These are phyloP conservation scores for Colletotrichum simmondsii DNA, from an alignment of 2,329 filamentous ascomycete genomes.

Conservation along the genomic window DNA sequence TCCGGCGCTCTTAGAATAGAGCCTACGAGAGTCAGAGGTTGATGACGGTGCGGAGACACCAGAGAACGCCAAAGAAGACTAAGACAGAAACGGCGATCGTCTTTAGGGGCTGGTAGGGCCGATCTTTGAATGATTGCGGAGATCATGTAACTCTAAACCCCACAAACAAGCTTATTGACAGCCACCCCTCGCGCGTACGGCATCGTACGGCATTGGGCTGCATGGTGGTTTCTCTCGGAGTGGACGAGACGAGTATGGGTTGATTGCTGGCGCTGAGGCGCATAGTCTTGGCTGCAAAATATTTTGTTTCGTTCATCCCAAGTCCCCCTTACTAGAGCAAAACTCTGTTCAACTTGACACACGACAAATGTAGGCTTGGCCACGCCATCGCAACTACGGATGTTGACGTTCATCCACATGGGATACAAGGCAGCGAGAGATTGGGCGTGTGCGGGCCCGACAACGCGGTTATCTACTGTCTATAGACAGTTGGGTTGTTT, in stretches of 20 bases:
- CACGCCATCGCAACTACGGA: background rate
- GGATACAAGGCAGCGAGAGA: background rate
- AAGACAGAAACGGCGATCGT: background rate
- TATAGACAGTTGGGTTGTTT: background rate
- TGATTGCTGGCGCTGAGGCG: background rate
- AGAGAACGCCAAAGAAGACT: background rate
- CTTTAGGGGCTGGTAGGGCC: background rate
- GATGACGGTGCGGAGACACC: background rate
- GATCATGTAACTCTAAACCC: slow-evolving; percentile 20
- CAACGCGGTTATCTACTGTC: background rate
- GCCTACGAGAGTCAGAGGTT: background rate
- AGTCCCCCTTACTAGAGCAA: background rate
- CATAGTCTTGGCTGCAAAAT: background rate
- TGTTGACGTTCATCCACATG: background rate
- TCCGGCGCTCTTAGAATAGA: background rate
- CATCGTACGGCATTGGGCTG: background rate
- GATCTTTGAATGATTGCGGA: slow-evolving; percentile 12
- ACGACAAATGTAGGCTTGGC: background rate
- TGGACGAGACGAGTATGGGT: background rate
- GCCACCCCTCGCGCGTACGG: background rate
- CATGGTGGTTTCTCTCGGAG: too few species aligned
- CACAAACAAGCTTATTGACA: background rate
- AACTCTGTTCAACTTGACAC: background rate
- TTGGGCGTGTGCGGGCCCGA: background rate
- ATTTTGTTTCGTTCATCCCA: background rate